Base-by-base conservation (phyloP, 2,329 filamentous ascomycete species). In the Blastomyces silverae region DNA sequence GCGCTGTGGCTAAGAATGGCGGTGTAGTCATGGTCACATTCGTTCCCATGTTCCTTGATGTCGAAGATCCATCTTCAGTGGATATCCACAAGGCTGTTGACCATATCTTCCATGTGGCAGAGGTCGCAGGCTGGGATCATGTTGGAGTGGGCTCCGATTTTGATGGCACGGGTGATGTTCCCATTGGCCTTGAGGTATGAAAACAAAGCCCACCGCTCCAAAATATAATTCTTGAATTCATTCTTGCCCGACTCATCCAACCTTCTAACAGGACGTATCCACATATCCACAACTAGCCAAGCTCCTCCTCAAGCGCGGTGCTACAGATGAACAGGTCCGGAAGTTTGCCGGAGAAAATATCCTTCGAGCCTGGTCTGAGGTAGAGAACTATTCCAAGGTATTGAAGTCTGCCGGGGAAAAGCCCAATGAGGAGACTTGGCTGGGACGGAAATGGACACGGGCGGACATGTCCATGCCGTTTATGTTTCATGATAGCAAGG, bases 1-100 rank as follows among this genome's bases (percentile, higher is more conserved):
- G 71, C 8, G 65, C 66, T 2, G 67, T 80, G 0, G 74, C 72
- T 37, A 65, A 70, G 1, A 80, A 79, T 28, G 70, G 73, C 0
- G 78, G 79, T 0, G 72, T 80, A 7, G 70, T 80, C 11, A 80
- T 80, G 78, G 72, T 75, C 0, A 73, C 73, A 0, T 79, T 79
- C 55, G 70, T 78, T 25, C 74, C 74, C n/a, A 62, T 68, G 71
- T 62, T 76, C 69, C 63, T 74, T 67, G 67, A 71, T 69, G 65
- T 71, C 68, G 25, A 71, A 3, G 56, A 70, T 61, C 70, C 72
- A 22, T 67, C 73, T 56, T 69, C 71, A 44, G 73, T 72, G 11
- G 74, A 70, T 3, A 72, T 77, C 50, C 69, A 77, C 34, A 67
- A 70, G 50, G 76, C 79, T 0, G 74, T 76, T 7, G 76, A 79